phyloP scores from a whole-genome alignment of 768 basidiomycete species.

The Suillus discolor region DNA sequence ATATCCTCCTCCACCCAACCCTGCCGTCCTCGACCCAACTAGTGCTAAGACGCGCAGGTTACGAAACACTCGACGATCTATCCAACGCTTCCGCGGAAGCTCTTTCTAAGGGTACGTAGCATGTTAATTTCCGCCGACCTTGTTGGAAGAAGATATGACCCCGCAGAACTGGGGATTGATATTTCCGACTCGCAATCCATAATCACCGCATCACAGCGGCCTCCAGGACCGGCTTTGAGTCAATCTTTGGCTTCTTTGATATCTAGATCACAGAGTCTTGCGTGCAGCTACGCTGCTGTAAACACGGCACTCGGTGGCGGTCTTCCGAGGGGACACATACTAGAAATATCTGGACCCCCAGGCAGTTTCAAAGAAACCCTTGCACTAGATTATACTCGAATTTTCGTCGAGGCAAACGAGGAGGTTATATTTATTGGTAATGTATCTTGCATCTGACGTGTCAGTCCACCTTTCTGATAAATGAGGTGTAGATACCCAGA shows the following conservation, averaged over 20 bases:
- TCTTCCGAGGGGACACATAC: constrained; percentile 56
- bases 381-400: constrained; percentile 49
- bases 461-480: constrained; percentile 10
- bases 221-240: constrained; percentile 40
- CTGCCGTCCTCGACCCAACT: constrained; percentile 49
- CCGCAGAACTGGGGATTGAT: constrained; percentile 53
- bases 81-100: constrained; percentile 41
- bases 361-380: constrained; percentile 67
- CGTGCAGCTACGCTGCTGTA: constrained; percentile 45
- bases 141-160: neutral
- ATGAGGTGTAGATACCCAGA: constrained; percentile 46
- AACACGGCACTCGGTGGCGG: constrained; percentile 68
- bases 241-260: constrained; percentile 57
- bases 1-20: constrained; percentile 46
- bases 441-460: constrained; percentile 4
- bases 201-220: constrained; percentile 42
- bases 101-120: constrained; percentile 52
- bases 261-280: constrained; percentile 19
- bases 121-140: neutral
- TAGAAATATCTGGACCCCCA: constrained; percentile 79
- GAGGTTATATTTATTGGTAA: constrained; percentile 70
- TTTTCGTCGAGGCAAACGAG: constrained; percentile 48
- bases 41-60: constrained; percentile 54
- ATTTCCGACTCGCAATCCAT: constrained; percentile 48
- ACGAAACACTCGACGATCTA: constrained; percentile 59